Evolutionary conservation across 768 basidiomycete genomes (phyloP).

Genomic region (Macrolepiota albuminosa): DNA sequence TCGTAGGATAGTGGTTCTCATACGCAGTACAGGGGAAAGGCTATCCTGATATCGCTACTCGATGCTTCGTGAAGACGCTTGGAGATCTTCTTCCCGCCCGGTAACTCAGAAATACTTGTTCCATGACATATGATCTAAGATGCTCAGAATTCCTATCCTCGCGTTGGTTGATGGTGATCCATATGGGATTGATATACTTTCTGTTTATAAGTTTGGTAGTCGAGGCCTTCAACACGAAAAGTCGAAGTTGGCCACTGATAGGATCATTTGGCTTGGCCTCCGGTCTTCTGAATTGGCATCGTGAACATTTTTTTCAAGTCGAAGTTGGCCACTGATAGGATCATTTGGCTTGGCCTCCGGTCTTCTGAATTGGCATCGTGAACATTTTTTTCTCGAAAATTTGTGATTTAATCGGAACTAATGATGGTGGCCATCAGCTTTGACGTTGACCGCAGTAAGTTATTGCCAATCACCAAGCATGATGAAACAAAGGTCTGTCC

Average conservation of each 20-base stretch:
- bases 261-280: conserved; percentile 80
- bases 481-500: conserved; percentile 70
- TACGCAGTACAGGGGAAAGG: conserved; percentile 75
- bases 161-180: conserved; percentile 89
- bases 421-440: conserved; percentile 34
- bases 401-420: background rate
- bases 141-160: conserved; percentile 64
- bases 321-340: conserved; percentile 59
- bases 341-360: conserved; percentile 80
- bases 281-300: conserved; percentile 58
- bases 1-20: background rate
- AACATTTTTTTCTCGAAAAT: conserved; percentile 14
- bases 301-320: conserved; percentile 41
- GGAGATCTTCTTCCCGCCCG: conserved; percentile 56
- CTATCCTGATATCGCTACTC: conserved; percentile 91
- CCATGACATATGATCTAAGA: background rate
- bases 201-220: conserved; percentile 84
- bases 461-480: conserved; percentile 64
- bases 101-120: conserved; percentile 33
- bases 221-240: conserved; percentile 65
- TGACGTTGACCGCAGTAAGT: conserved; percentile 49
- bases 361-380: conserved; percentile 64
- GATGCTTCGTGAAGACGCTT: conserved; percentile 75
- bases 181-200: conserved; percentile 88
- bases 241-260: conserved; percentile 56